phyloP scores from a whole-genome alignment of 768 basidiomycete genomes.

The Lactarius tabidus region DNA sequence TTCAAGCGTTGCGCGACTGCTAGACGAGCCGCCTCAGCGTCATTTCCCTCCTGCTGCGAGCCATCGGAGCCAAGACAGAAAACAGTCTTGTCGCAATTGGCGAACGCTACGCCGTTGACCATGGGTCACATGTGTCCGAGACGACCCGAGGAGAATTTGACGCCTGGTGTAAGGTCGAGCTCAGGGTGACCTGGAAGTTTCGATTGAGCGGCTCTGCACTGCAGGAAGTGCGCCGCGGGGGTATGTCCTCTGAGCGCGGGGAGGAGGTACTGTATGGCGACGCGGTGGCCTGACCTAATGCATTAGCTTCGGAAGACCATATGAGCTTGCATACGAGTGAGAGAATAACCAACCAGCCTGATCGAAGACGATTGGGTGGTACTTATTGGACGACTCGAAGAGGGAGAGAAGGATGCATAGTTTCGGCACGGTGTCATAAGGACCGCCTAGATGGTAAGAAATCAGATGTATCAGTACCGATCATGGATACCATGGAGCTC shows the following conservation, averaged over 20 bases:
- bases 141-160: conserved; percentile 92
- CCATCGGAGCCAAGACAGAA: conserved; percentile 88
- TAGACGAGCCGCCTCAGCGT: conserved; percentile 84
- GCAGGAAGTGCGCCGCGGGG: conserved; percentile 71
- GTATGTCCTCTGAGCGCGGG: conserved; percentile 71
- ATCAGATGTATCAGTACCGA: neutral
- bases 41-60: conserved; percentile 88
- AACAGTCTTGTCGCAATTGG: conserved; percentile 69
- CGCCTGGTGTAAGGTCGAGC: conserved; percentile 84
- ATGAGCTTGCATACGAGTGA: too few species aligned
- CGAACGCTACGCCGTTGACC: conserved; percentile 81
- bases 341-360: conserved; percentile 61
- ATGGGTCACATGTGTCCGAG: conserved; percentile 89
- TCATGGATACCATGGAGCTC: neutral
- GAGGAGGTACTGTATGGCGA: conserved; percentile 85
- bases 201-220: conserved; percentile 82
- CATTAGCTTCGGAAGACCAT: conserved; percentile 11
- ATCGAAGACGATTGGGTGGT: conserved; percentile 68
- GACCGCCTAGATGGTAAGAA: conserved; percentile 34
- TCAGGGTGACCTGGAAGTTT: conserved; percentile 89
- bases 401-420: conserved; percentile 74
- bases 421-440: conserved; percentile 73
- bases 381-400: conserved; percentile 61
- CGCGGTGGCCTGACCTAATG: conserved; percentile 64
- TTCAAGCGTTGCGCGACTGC: conserved; percentile 82